Evolutionary conservation across 306 rosid genomes (phyloP), one percentile per base, ranked within the genome.

Genomic region (Macrotyloma uniflorum): DNA sequence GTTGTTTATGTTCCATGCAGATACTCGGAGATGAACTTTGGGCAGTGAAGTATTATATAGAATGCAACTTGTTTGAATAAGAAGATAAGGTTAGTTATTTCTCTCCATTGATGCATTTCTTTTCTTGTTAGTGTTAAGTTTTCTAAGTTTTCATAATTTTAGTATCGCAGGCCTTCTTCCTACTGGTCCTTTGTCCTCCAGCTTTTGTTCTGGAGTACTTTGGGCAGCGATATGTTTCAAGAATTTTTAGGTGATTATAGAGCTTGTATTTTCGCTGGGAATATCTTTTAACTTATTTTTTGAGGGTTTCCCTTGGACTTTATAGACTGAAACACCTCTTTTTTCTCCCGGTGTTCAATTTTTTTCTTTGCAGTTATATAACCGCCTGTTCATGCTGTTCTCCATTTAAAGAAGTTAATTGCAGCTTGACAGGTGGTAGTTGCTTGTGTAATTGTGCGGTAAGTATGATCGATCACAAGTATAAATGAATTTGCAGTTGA

Each of bases 21-120:
- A 88, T 94, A 94, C 79, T 94, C 98, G 11, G 97, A 92, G 93
- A 94, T 94, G 98, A 94, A 89, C 72, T 83, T 93, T 86, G 87
- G 97, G 66, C 87, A 89, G 79, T 94, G 90, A 94, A 87, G 86
- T 87, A 62, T 87, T 75, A 85, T 70, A 77, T 81, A 78, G 70
- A 80, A 87, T 62, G 83, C 80, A 89, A 79, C 90, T 87, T 86
- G 89, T 85, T 88, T 87, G 87, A 92, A 84, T 89, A 85, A 92
- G 84, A 85, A 80, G 85, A 82, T 82, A 58, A 89, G 94, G 93
- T 90, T 75, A 19, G 66, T 19, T 63, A 72, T 79, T 78, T 70
- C 1, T 33, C 66, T 79, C 72, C 49, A 47, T 72, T 42, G 30
- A 49, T 38, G 67, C 47, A 65, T 75, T 16, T 3, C 53, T 78